Evolutionary conservation across 78 protist species (phyloP).

Genomic region (Dictyostelium firmibasis): DNA sequence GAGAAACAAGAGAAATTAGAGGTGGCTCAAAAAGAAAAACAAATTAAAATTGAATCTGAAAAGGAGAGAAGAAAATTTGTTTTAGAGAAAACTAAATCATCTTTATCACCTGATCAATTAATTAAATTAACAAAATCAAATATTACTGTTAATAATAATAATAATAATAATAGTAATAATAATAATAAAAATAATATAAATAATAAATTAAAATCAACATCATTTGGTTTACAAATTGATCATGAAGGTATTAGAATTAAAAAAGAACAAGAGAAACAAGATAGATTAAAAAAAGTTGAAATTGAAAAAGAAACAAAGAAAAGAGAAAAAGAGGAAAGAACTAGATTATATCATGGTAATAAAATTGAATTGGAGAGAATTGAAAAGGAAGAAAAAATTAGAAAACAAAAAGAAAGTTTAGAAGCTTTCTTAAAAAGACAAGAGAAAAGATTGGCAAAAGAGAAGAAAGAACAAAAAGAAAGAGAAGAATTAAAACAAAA

Average conservation of each 20-base stretch:
- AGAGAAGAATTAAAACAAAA: not conserved
- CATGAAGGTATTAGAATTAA: not conserved
- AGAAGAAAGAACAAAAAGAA: not conserved
- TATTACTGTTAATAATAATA: not conserved
- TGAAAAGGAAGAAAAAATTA: not conserved
- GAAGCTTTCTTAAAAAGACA: conserved; percentile 3
- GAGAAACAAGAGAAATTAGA: conserved; percentile 40
- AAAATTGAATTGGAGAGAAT: not conserved
- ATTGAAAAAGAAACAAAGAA: not conserved
- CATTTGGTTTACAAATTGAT: not conserved
- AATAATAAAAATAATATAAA: not conserved
- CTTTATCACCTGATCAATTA: not conserved
- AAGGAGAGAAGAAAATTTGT: conserved; percentile 37
- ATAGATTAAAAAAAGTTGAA: not conserved
- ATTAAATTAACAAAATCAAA: not conserved
- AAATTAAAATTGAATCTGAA: not conserved
- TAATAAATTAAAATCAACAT: not conserved
- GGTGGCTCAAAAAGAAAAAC: conserved; percentile 5
- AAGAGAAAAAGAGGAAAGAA: conserved; percentile 22
- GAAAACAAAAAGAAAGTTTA: not conserved
- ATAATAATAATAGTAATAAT: not conserved
- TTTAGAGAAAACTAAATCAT: not conserved
- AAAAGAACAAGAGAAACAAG: not conserved
- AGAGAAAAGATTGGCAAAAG: not conserved
- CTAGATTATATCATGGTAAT: not conserved